These are phyloP conservation scores for Hydnomerulius pinastri DNA, from an alignment of 768 basidiomycete genomes.

Conservation along the genomic window DNA sequence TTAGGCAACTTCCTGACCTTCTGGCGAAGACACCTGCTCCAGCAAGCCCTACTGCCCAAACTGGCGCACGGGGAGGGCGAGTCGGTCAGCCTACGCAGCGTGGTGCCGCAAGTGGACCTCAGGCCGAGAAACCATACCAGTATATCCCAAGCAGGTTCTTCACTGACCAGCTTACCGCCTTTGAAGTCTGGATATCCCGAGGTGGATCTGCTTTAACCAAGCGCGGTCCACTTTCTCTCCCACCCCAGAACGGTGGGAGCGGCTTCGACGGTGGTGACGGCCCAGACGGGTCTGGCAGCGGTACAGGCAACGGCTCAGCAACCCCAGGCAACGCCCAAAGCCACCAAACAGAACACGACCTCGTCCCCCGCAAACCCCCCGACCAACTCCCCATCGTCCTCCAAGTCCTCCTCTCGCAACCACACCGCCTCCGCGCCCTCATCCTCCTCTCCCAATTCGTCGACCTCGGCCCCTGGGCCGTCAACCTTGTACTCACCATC, in stretches of 20 bases:
- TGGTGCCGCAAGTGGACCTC: constrained; percentile 26
- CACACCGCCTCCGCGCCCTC: constrained; percentile 91
- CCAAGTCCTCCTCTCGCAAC: constrained; percentile 95
- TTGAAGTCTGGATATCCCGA: constrained; percentile 97
- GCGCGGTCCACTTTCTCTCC: constrained; percentile 73
- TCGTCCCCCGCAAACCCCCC: constrained; percentile 88
- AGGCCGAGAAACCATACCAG: constrained; percentile 52
- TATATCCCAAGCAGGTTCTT: constrained; percentile 93
- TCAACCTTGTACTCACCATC: constrained; percentile 91
- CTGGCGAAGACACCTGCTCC: constrained; percentile 44
- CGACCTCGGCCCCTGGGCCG: constrained; percentile 98
- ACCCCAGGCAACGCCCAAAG: too few relatives aligned
- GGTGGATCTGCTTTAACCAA: constrained; percentile 85
- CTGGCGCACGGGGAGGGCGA: constrained; percentile 9
- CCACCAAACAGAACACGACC: constrained; percentile 34
- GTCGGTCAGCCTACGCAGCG: constrained; percentile 20
- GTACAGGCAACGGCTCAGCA: too few relatives aligned
- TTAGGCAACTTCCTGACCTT: constrained; percentile 90
- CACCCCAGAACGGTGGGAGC: constrained; percentile 43
- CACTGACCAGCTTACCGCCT: constrained; percentile 93
- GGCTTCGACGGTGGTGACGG: constrained; percentile 26
- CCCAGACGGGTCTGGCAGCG: constrained; percentile 2
- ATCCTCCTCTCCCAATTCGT: constrained; percentile 97
- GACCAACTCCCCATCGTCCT: constrained; percentile 97
- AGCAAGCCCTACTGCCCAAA: constrained; percentile 22